A percentile compares a stretch with the other conserved stretches of the same genome.
Evolutionary conservation across 2,329 filamentous ascomycete species (phyloP).

Genomic region (Pestalotiopsis sp.): DNA sequence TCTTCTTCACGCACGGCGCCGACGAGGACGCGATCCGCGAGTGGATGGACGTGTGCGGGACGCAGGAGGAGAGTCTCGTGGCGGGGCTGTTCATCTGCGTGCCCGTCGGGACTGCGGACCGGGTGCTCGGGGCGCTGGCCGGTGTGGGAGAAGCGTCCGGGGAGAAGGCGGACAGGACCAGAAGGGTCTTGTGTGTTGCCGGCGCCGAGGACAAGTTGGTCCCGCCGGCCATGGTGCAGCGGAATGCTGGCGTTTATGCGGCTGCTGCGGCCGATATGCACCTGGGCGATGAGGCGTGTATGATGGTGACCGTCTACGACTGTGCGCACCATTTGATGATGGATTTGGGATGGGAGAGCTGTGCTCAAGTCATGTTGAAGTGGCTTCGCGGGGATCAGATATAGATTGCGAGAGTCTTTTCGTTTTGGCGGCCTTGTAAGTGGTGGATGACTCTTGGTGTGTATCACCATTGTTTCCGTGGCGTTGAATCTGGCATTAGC

Average conservation of each 20-base stretch:
- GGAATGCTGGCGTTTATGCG: conserved; percentile 8
- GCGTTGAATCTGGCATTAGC: not conserved
- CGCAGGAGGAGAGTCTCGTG: conserved; percentile 8
- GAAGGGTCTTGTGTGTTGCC: conserved; percentile 15
- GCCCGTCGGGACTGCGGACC: conserved; percentile 12
- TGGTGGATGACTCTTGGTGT: not conserved
- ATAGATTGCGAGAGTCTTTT: not conserved
- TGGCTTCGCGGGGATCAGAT: conserved; percentile 13
- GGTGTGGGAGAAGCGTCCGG: conserved; percentile 1
- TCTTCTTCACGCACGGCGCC: conserved; percentile 15
- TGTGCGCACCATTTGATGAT: conserved; percentile 18
- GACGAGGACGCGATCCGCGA: conserved; percentile 5
- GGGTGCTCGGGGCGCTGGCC: not conserved
- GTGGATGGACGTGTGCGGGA: conserved; percentile 14
- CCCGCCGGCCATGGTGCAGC: conserved; percentile 12
- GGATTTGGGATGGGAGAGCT: conserved; percentile 15
- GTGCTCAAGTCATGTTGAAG: conserved; percentile 10
- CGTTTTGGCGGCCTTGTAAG: too few species aligned
- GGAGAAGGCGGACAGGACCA: not conserved
- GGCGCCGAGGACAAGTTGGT: conserved; percentile 12
- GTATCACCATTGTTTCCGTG: not conserved
- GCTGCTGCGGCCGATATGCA: not conserved
- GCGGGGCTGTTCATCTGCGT: conserved; percentile 11
- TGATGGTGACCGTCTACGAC: not conserved
- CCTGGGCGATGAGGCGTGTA: conserved; percentile 5